Percentiles rank a stretch among this genome's conserved stretches.
Conservation (phyloP, 2,329 filamentous ascomycete genomes). For the Achaetomium macrosporum region DNA sequence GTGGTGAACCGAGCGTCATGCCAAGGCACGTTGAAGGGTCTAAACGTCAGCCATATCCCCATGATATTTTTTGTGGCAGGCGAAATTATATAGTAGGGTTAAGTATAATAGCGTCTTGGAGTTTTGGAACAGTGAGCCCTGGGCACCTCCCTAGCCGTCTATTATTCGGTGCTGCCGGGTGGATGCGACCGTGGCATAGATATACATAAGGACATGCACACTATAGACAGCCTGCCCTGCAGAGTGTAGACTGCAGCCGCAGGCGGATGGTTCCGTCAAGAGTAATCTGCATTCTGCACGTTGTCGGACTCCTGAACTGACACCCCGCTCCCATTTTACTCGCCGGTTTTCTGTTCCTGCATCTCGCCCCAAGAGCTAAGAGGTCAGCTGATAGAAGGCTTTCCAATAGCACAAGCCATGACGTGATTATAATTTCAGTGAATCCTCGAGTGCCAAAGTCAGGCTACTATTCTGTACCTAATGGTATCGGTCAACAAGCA, state of each 20-base stretch:
- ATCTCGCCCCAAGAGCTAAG: background rate
- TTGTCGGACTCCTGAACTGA: constrained; percentile 2
- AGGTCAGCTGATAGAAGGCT: background rate
- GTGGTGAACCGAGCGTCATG: constrained; percentile 8
- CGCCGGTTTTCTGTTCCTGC: constrained; percentile 3
- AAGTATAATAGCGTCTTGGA: too few species aligned
- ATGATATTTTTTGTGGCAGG: background rate
- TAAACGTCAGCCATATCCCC: background rate
- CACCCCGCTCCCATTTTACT: background rate
- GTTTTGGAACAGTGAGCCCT: too few species aligned
- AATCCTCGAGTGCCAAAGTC: background rate
- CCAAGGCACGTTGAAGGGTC: background rate
- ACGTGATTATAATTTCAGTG: background rate
- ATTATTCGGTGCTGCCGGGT: background rate
- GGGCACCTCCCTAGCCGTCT: too few species aligned
- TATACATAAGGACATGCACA: background rate
- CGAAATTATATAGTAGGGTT: too few species aligned
- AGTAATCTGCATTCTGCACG: background rate
- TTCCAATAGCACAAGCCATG: constrained; percentile 7
- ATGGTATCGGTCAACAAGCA: background rate
- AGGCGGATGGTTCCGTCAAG: constrained; percentile 6
- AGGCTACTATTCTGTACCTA: background rate
- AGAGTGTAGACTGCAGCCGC: constrained; percentile 1
- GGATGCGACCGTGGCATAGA: too few species aligned
- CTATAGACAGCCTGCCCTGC: background rate